Percentiles rank a stretch among this genome's conserved stretches.
Evolutionary conservation across 192 early-diverging fungal genomes (phyloP).

Genomic region (Rhizoclosmatium sp.): DNA sequence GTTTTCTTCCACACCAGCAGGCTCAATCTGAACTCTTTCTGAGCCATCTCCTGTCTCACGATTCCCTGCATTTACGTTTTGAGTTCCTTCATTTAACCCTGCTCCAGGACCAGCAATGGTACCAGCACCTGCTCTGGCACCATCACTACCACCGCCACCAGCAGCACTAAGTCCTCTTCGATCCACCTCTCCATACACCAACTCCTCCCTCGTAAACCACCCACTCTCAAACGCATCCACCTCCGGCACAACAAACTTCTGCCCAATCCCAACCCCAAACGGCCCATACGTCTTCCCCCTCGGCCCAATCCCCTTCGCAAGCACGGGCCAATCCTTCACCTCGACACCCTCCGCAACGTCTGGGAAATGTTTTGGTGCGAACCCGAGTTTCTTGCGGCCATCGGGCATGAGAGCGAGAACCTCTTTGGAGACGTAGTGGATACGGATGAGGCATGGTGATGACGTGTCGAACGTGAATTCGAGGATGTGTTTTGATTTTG

Average conservation of each 20-base stretch:
- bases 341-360: neutral
- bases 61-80: neutral
- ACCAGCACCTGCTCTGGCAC: neutral
- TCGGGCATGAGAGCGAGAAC: slow-evolving; percentile 2
- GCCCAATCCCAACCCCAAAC: slow-evolving; percentile 24
- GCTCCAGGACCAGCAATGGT: neutral
- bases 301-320: neutral
- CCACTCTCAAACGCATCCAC: slow-evolving; percentile 16
- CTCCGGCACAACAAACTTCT: slow-evolving; percentile 25
- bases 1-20: neutral
- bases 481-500: slow-evolving; percentile 2
- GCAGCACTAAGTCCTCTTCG: neutral
- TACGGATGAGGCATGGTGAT: slow-evolving; percentile 20
- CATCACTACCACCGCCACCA: too few species aligned
- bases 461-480: slow-evolving; percentile 35
- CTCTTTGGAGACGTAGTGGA: slow-evolving; percentile 27
- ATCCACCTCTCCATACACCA: neutral
- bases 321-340: neutral
- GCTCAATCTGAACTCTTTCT: neutral
- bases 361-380: slow-evolving; percentile 11
- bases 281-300: slow-evolving; percentile 29
- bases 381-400: neutral
- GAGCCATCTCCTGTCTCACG: neutral
- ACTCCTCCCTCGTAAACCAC: slow-evolving; percentile 20
- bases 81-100: neutral